These are phyloP conservation scores for Abelmoschus esculentus DNA, from an alignment of 345 rosid genomes.

Conservation along the genomic window DNA sequence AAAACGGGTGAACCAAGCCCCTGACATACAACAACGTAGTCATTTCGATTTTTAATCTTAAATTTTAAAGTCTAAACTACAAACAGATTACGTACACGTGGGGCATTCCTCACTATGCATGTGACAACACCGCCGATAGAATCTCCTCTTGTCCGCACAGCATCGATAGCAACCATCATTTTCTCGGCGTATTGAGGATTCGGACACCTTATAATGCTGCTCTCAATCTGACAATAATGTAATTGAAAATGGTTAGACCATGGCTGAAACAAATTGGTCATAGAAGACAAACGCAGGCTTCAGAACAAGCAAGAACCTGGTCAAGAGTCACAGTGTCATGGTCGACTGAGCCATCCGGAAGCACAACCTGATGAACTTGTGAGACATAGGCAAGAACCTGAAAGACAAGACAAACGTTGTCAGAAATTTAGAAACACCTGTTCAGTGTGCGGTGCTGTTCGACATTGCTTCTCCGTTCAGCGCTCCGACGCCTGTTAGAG, in stretches of 20 bases:
- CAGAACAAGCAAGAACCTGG: conserved; percentile 43
- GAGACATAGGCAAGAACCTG: conserved; percentile 96
- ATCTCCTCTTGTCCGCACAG: conserved; percentile 75
- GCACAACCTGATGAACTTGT: conserved; percentile 75
- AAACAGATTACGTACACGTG: conserved; percentile 47
- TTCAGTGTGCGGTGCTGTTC: too few relatives aligned
- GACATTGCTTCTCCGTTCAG: too few relatives aligned
- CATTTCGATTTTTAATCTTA: conserved; percentile 14
- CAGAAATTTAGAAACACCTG: neutral
- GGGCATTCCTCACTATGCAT: conserved; percentile 84
- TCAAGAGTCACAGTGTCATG: conserved; percentile 60
- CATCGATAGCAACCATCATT: conserved; percentile 91
- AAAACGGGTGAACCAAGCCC: conserved; percentile 99
- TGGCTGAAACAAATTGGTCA: neutral
- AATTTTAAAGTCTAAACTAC: too few relatives aligned
- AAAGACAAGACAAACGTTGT: conserved; percentile 11
- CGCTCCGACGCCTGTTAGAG: too few relatives aligned
- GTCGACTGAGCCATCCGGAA: conserved; percentile 73
- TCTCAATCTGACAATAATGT: conserved; percentile 60
- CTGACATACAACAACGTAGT: conserved; percentile 32
- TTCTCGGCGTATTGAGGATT: conserved; percentile 91
- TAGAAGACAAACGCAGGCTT: neutral
- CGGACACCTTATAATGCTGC: conserved; percentile 92
- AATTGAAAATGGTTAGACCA: conserved; percentile 5
- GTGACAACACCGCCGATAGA: conserved; percentile 96